A percentile compares a stretch with the other conserved stretches of the same genome.
phyloP scores from a whole-genome alignment of 768 basidiomycete genomes.

The Amanita exitialis region DNA sequence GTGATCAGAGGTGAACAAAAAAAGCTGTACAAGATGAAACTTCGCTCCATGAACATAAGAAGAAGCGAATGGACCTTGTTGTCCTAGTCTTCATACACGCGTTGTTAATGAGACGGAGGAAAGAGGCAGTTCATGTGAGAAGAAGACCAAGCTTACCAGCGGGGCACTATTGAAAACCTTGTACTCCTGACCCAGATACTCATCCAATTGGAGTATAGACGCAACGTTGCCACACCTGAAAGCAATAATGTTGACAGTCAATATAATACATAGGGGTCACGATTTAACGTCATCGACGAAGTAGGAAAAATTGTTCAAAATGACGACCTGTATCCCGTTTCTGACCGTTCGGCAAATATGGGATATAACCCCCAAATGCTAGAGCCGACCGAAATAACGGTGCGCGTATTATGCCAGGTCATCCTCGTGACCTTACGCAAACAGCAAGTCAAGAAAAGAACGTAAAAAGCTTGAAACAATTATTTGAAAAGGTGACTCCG shows the following conservation, averaged over 20 bases:
- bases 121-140: not conserved
- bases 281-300: not conserved
- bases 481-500: not conserved
- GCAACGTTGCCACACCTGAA: constrained; percentile 91
- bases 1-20: not conserved
- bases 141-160: constrained; percentile 40
- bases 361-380: not conserved
- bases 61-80: not conserved
- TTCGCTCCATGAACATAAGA: not conserved
- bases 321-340: not conserved
- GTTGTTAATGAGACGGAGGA: constrained; percentile 4
- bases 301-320: not conserved
- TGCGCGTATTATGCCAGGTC: not conserved
- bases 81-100: not conserved
- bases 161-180: constrained; percentile 92
- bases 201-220: constrained; percentile 90
- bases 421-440: constrained; percentile 1
- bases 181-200: constrained; percentile 88
- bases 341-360: not conserved
- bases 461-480: not conserved
- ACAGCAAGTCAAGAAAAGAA: not conserved
- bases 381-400: not conserved
- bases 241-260: not conserved
- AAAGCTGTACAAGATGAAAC: constrained; percentile 1
- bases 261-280: constrained; percentile 1